phyloP scores from a whole-genome alignment of 768 basidiomycete genomes.

The Candolleomyces eurysporus region DNA sequence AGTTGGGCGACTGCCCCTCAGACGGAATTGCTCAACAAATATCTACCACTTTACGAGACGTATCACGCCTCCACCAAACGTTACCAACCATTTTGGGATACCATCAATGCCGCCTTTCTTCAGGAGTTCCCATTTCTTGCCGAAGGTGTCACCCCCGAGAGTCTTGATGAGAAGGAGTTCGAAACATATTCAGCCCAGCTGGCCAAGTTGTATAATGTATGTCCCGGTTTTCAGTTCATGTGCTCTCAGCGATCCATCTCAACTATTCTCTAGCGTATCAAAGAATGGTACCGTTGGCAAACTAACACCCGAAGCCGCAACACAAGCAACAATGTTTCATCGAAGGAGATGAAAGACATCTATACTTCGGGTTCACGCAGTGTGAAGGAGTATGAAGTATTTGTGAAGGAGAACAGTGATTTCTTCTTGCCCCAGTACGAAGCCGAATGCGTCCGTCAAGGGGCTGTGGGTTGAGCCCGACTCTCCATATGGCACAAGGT shows the following conservation, averaged over 20 bases:
- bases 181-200: neutral
- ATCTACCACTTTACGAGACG: neutral
- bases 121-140: neutral
- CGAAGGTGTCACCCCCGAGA: neutral
- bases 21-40: neutral
- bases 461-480: neutral
- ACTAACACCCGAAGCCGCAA: neutral
- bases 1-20: neutral
- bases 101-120: neutral
- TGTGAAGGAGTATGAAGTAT: neutral
- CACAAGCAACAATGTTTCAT: neutral
- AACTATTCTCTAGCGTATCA: neutral
- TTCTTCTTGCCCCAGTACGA: neutral
- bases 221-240: neutral
- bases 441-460: neutral
- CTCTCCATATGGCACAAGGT: neutral
- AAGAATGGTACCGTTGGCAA: slow-evolving; percentile 1
- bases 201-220: neutral
- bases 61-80: neutral
- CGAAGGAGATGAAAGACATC: neutral
- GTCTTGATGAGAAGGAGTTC: neutral
- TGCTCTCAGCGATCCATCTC: neutral
- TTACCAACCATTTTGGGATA: neutral
- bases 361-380: neutral
- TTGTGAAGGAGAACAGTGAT: neutral